A percentile compares a stretch with the other conserved stretches of the same genome.
These are phyloP conservation scores for Strobilomyces confusus DNA, from an alignment of 768 basidiomycete genomes.

Conservation along the genomic window DNA sequence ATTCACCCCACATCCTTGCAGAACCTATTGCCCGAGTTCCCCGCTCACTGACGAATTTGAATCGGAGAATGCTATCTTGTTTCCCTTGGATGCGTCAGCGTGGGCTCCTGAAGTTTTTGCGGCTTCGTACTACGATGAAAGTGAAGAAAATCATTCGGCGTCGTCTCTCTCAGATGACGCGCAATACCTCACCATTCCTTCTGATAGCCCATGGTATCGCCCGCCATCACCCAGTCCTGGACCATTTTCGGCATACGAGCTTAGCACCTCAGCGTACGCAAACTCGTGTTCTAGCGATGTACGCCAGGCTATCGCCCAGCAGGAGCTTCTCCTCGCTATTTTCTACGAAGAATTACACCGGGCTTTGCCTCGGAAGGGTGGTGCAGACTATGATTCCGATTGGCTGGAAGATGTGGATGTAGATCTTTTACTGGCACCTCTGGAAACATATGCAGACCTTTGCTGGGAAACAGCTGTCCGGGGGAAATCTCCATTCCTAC, in stretches of 20 bases:
- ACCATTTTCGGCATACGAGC: constrained; percentile 19
- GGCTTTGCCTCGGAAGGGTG: constrained; percentile 13
- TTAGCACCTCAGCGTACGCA: constrained; percentile 17
- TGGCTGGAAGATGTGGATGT: constrained; percentile 29
- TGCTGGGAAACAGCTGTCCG: constrained; percentile 29
- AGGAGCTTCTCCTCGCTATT: constrained; percentile 30
- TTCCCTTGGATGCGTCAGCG: constrained; percentile 11
- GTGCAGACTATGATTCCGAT: constrained; percentile 16
- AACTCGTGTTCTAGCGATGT: constrained; percentile 31
- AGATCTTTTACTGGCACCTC: constrained; percentile 27
- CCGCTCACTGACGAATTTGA: constrained; percentile 23
- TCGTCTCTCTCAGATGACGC: constrained; percentile 25
- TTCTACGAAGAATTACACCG: constrained; percentile 30
- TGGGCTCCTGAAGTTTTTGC: constrained; percentile 19
- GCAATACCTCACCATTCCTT: constrained; percentile 39
- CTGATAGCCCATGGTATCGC: constrained; percentile 38
- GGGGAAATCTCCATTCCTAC: constrained; percentile 11
- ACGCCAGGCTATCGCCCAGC: constrained; percentile 31
- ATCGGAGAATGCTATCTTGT: constrained; percentile 17
- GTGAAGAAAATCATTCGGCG: constrained; percentile 19
- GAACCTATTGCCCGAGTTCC: constrained; percentile 10
- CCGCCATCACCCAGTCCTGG: constrained; percentile 27
- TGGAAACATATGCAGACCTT: constrained; percentile 26
- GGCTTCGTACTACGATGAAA: constrained; percentile 16
- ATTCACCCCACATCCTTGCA: constrained; percentile 20